Base-by-base conservation (phyloP, 306 rosid species). In the Psophocarpus tetragonolobus region DNA sequence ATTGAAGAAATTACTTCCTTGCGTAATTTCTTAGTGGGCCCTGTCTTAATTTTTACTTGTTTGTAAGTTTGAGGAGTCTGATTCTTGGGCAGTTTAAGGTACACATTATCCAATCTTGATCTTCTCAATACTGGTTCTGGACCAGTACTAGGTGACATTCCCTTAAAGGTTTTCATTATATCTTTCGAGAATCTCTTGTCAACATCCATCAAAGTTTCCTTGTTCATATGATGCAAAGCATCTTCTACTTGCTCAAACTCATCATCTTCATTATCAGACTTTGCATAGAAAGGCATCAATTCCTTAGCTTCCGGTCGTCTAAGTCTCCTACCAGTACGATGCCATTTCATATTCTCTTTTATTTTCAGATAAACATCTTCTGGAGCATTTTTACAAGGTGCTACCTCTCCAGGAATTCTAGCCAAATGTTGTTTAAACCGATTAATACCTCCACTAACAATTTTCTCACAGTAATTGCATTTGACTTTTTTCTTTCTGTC, bases 311-410 rank as follows among this genome's bases (percentile, higher is more conserved):
- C 97, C 8, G 91, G 89, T 39, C 69, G 92, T 82, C 93, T 87
- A 45, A 85, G 90, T 81, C 94, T 87, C 87, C 96, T 89, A 54
- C 98, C 98, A 54, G 97, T 92, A 73, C 98, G 97, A 80, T 95
- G 98, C 98, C 97, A 92, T 86, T 92, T 95, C 98, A 95, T 95
- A 81, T 95, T 95, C 69, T 94, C 98, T 85, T 94, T 94, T 50
- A 94, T 94, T 82, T 82, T 91, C 33, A 85, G 84, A 85, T 84
- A 92, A 44, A 94, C 98, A 44, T 92, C 97, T 63, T 92, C 97
- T 20, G 98, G 98, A 60, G 97, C 97, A 80, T 85, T 88, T 82
- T 89, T 94, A 82, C 98, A 92, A 47, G 98, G 95, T 62, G 98
- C 98, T 54, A 94, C 98, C 84, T 94, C 98, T 33, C 98, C 98